Evolutionary conservation across 306 rosid species (phyloP), one percentile per base, ranked within the genome.

Genomic region (Parietaria judaica): DNA sequence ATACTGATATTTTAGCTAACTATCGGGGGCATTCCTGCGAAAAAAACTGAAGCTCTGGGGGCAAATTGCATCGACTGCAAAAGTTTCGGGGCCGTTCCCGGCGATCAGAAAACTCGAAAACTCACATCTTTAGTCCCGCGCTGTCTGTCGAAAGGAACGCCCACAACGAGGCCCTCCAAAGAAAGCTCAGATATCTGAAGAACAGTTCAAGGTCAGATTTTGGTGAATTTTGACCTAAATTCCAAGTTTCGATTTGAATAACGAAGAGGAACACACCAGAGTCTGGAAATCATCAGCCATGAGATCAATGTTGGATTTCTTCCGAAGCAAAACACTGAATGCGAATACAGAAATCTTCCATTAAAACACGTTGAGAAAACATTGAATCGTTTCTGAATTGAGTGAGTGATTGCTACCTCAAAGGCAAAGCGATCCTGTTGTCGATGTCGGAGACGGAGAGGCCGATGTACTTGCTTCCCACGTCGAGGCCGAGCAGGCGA

Each of bases 401-500:
- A 37, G 11, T 9, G n/a, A 13, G 16, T 2, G 31, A 23, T 23
- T 13, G 13, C 5, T 63, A 84, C 98, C 83, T 81, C 23, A 82
- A 51, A 72, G 94, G 96, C 0, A 81, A 80, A 47, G 96, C 96
- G 60, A 84, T 63, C 66, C 70, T 61, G 74, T 92, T 92, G 14
- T 54, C 63, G 9, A 72, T 23, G 61, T 88, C 90, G 14, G 90
- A 88, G 58, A 92, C 84, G 36, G 96, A 82, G 3, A 92, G 60
- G 4, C 96, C 96, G 11, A 92, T 89, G 66, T 88, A 88, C 80
- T 77, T 86, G 43, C 78, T 84, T 1, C 94, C 98, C 48, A 92
- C 95, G 63, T 92, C 98, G 66, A 92, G 75, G 61, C 98, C 94
- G 38, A 92, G 84, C 56, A 88, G 69, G 64, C 88, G 76, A 51